Evolutionary conservation across 306 rosid genomes (phyloP).

Genomic region (Hippophae tibetana): DNA sequence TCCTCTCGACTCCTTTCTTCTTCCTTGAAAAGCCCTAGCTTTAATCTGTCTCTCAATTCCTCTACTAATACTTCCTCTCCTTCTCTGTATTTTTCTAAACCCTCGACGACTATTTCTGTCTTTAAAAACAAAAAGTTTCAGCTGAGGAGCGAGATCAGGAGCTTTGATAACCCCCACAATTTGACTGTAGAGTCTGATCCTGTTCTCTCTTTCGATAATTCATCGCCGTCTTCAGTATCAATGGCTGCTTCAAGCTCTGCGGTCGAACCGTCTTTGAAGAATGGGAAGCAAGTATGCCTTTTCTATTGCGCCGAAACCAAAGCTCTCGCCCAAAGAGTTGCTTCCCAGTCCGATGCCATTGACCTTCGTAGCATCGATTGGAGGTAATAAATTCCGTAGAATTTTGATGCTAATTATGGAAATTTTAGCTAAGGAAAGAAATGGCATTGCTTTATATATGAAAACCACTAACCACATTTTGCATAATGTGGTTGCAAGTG

Average conservation of each 20-base stretch:
- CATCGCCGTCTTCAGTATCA: slow-evolving; percentile 27
- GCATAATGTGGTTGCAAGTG: too few species aligned
- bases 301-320: slow-evolving; percentile 79
- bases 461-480: too few species aligned
- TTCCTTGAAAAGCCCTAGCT: slow-evolving; percentile 21
- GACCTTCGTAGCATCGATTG: slow-evolving; percentile 67
- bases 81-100: slow-evolving; percentile 14
- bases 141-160: slow-evolving; percentile 47
- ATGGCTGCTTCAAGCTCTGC: slow-evolving; percentile 38
- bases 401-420: background rate
- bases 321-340: slow-evolving; percentile 61
- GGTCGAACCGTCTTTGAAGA: slow-evolving; percentile 28
- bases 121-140: slow-evolving; percentile 13
- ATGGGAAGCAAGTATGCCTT: slow-evolving; percentile 58
- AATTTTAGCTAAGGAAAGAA: too few species aligned
- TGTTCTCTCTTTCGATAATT: slow-evolving; percentile 22
- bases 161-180: slow-evolving; percentile 39
- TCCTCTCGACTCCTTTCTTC: slow-evolving; percentile 40
- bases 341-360: slow-evolving; percentile 56
- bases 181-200: slow-evolving; percentile 40
- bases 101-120: slow-evolving; percentile 7
- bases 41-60: slow-evolving; percentile 5
- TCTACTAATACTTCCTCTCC: slow-evolving; percentile 15
- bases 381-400: slow-evolving; percentile 37
- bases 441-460: too few species aligned